A percentile compares a stretch with the other conserved stretches of the same genome.
These are phyloP conservation scores for Tetratostichococcus sp. DNA, from an alignment of 139 green algal species.

Conservation along the genomic window DNA sequence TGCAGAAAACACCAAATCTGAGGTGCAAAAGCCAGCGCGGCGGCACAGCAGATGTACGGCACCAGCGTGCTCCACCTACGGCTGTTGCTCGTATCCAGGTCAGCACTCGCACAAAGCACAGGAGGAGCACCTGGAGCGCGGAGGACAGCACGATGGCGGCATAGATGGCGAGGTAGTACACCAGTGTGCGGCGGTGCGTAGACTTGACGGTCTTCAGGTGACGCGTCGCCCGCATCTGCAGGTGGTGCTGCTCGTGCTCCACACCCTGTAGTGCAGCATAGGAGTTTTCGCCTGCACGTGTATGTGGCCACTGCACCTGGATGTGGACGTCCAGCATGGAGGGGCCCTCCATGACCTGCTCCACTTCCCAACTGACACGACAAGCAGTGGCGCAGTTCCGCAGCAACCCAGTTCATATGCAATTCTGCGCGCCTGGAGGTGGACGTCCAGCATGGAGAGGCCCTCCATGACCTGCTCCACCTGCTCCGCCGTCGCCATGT, in stretches of 20 bases:
- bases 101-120: background rate
- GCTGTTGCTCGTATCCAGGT: background rate
- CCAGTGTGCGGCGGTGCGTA: slow-evolving; percentile 24
- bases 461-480: slow-evolving; percentile 23
- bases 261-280: background rate
- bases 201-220: slow-evolving; percentile 31
- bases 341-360: slow-evolving; percentile 20
- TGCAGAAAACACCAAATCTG: too few relatives aligned
- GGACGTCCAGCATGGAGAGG: slow-evolving; percentile 31
- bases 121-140: slow-evolving; percentile 20
- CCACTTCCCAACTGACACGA: too few relatives aligned
- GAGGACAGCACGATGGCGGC: slow-evolving; percentile 17
- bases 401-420: background rate
- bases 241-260: slow-evolving; percentile 16
- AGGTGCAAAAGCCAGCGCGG: too few relatives aligned
- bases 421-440: slow-evolving; percentile 27
- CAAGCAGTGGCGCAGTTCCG: too few relatives aligned
- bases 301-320: too few relatives aligned
- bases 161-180: slow-evolving; percentile 32
- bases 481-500: slow-evolving; percentile 23
- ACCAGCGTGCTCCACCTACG: too few relatives aligned
- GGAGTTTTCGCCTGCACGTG: too few relatives aligned
- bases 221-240: slow-evolving; percentile 26
- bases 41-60: too few relatives aligned
- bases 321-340: slow-evolving; percentile 35